These are phyloP conservation scores for Plasmodium malariae DNA, from an alignment of 169 alveolate genomes.

Conservation along the genomic window DNA sequence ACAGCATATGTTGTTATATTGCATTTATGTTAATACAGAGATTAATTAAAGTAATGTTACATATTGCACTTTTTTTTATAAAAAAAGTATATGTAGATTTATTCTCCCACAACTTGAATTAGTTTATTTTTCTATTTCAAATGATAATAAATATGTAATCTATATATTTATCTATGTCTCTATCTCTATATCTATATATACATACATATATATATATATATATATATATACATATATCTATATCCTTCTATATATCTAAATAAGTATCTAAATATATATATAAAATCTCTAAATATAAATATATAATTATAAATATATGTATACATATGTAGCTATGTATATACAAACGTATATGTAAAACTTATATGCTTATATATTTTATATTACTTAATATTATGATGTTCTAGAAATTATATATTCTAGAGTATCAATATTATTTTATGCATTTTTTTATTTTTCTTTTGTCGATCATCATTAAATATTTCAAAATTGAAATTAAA, in stretches of 20 bases:
- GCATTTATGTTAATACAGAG: neutral
- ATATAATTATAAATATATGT: neutral
- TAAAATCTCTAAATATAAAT: neutral
- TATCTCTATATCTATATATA: neutral
- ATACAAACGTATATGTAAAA: slow-evolving; percentile 6
- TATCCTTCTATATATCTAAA: neutral
- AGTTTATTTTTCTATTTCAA: neutral
- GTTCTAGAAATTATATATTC: neutral
- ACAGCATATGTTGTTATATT: neutral
- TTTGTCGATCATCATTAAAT: neutral
- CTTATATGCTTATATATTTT: neutral
- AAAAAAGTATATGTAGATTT: neutral
- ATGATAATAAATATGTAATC: neutral
- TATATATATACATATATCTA: neutral
- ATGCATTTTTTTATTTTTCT: no score
- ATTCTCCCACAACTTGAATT: neutral
- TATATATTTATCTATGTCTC: no score
- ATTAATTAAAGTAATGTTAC: neutral
- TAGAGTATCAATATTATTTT: neutral
- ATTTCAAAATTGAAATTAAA: no score
- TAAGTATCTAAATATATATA: neutral
- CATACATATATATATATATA: neutral
- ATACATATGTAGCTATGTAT: neutral
- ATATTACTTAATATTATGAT: neutral
- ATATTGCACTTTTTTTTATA: neutral